phyloP scores from a whole-genome alignment of 371 early-diverging fungal species.

The Mortierella sp. region DNA sequence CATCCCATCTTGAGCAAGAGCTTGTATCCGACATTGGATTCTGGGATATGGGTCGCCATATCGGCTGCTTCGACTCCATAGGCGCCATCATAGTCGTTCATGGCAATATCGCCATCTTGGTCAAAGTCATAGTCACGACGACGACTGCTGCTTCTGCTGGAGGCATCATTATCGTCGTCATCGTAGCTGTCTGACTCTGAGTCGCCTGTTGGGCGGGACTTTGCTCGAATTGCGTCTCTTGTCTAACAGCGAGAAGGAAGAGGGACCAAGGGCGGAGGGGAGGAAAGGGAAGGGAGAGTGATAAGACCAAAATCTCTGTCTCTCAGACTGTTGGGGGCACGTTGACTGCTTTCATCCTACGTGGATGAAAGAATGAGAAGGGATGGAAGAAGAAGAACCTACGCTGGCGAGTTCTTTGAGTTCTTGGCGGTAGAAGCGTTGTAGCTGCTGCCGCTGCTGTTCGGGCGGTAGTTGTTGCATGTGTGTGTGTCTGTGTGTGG shows the following conservation, averaged over 20 bases:
- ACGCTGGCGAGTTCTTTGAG: slow-evolving; percentile 49
- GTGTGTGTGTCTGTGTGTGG: background rate
- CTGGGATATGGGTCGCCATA: slow-evolving; percentile 71
- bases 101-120: background rate
- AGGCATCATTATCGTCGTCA: background rate
- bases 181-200: slow-evolving; percentile 27
- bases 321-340: background rate
- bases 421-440: slow-evolving; percentile 51
- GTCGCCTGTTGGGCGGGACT: slow-evolving; percentile 23
- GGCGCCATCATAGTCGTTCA: slow-evolving; percentile 29
- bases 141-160: background rate
- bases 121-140: slow-evolving; percentile 9
- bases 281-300: slow-evolving; percentile 1
- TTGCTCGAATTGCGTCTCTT: slow-evolving; percentile 38
- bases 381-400: slow-evolving; percentile 19
- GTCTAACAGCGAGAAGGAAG: slow-evolving; percentile 17
- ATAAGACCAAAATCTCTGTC: slow-evolving; percentile 24
- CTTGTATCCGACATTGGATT: slow-evolving; percentile 71
- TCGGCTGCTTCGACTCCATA: slow-evolving; percentile 53
- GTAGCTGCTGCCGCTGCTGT: slow-evolving; percentile 29
- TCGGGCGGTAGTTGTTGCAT: slow-evolving; percentile 37
- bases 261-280: background rate
- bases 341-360: background rate
- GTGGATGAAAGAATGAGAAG: background rate
- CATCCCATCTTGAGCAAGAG: slow-evolving; percentile 82